A percentile compares a stretch with the other conserved stretches of the same genome.
These are phyloP conservation scores for Scedosporium dehoogii DNA, from an alignment of 2,329 filamentous ascomycete genomes.

Conservation along the genomic window DNA sequence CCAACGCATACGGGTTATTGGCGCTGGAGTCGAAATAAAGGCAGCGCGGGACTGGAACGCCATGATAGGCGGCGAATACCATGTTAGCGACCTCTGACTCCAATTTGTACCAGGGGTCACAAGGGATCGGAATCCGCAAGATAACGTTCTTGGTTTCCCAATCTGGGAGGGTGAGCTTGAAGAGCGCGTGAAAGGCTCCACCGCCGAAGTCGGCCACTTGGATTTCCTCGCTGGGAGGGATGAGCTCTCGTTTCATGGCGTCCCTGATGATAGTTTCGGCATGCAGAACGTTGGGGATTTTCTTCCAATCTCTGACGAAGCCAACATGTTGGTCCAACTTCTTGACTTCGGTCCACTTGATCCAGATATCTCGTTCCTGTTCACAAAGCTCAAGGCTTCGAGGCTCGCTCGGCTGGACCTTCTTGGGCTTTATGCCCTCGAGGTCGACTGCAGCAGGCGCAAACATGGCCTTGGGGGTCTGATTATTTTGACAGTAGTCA, in stretches of 20 bases:
- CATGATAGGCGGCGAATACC: not conserved
- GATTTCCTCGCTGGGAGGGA: not conserved
- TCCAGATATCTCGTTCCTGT: too few species aligned
- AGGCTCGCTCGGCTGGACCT: too few species aligned
- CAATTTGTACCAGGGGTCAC: conserved; percentile 8
- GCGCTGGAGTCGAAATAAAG: conserved; percentile 10
- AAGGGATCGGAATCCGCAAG: conserved; percentile 8
- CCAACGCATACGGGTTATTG: conserved; percentile 8
- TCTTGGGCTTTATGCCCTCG: too few species aligned
- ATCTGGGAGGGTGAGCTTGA: not conserved
- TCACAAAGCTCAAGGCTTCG: too few species aligned
- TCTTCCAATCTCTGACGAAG: not conserved
- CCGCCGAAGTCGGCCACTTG: not conserved
- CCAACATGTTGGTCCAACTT: not conserved
- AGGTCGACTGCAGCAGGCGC: too few species aligned
- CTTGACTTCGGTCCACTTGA: too few species aligned
- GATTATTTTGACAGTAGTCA: too few species aligned
- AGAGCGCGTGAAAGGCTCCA: conserved; percentile 10
- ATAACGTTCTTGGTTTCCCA: conserved; percentile 5
- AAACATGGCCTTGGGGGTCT: too few species aligned
- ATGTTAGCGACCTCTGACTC: conserved; percentile 12
- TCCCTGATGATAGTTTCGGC: not conserved
- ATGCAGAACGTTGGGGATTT: not conserved
- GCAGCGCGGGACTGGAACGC: conserved; percentile 4
- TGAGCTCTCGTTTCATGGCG: not conserved